These are phyloP conservation scores for Stramenopiles sp. DNA, from an alignment of 352 stramenopile genomes.

Conservation along the genomic window DNA sequence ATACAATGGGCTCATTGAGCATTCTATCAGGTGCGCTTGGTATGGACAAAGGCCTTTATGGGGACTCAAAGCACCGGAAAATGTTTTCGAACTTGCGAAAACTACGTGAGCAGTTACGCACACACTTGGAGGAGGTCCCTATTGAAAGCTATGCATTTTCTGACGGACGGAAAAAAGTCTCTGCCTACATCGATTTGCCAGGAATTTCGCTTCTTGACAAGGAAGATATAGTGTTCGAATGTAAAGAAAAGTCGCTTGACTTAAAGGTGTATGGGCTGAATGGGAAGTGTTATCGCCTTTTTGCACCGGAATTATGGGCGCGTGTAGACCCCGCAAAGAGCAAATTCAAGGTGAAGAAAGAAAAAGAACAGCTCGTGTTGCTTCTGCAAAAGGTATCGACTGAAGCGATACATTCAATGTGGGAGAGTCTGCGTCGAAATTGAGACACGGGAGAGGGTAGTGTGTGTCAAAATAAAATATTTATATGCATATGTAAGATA, in stretches of 20 bases:
- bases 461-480: too few relatives aligned
- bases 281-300: background rate
- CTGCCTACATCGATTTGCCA: slow-evolving; percentile 5
- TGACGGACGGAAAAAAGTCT: slow-evolving; percentile 9
- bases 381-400: background rate
- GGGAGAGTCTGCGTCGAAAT: background rate
- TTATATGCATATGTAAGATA: too few relatives aligned
- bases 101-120: background rate
- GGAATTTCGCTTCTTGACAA: background rate
- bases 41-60: slow-evolving; percentile 1
- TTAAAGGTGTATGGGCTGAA: background rate
- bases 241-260: background rate
- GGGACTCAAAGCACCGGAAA: background rate
- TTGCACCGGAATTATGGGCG: slow-evolving; percentile 6
- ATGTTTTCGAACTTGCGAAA: background rate
- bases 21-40: background rate
- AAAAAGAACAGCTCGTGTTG: background rate
- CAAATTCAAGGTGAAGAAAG: background rate
- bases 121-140: background rate
- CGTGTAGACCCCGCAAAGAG: background rate
- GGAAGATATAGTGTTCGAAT: background rate
- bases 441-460: background rate
- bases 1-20: background rate
- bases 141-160: slow-evolving; percentile 14
- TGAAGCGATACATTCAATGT: background rate